Percentiles rank a stretch among this genome's conserved stretches.
These are phyloP conservation scores for Apiotrichum mycotoxinovorans DNA, from an alignment of 1,284 basidiomycete genomes.

Conservation along the genomic window DNA sequence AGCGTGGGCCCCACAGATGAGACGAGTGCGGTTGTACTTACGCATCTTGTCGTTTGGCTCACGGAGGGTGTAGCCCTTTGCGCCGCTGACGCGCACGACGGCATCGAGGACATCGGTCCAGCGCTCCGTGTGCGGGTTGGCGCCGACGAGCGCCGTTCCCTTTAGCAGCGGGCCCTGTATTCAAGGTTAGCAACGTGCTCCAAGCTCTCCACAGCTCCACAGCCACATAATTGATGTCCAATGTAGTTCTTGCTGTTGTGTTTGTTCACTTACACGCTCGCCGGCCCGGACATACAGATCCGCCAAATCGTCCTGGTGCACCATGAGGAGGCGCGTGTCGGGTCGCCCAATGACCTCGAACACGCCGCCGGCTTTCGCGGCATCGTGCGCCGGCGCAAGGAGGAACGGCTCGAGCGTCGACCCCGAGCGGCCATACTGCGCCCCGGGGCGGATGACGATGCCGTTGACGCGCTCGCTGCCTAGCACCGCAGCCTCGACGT, in stretches of 20 bases:
- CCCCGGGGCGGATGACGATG: constrained; percentile 37
- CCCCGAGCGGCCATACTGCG: constrained; percentile 46
- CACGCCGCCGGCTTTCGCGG: constrained; percentile 50
- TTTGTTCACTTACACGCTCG: constrained; percentile 51
- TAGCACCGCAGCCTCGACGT: constrained; percentile 35
- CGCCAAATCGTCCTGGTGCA: constrained; percentile 58
- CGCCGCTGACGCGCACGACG: constrained; percentile 52
- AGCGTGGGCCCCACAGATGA: too few species aligned
- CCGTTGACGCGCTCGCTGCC: constrained; percentile 25
- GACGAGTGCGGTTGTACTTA: neutral
- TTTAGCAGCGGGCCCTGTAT: constrained; percentile 43
- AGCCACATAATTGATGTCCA: too few species aligned
- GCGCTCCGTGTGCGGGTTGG: constrained; percentile 54
- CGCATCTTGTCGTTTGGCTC: constrained; percentile 17
- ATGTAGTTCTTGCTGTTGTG: neutral
- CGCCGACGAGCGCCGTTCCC: constrained; percentile 54
- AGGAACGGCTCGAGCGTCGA: constrained; percentile 52
- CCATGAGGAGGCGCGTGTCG: constrained; percentile 51
- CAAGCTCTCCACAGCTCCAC: neutral
- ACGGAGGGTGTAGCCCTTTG: constrained; percentile 28
- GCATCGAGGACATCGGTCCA: constrained; percentile 53
- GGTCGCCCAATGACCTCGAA: constrained; percentile 46
- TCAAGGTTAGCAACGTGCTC: neutral
- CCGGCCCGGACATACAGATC: constrained; percentile 54
- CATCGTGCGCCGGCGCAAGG: constrained; percentile 36